Conservation (phyloP, 768 basidiomycete species). For the Panus rudis region DNA sequence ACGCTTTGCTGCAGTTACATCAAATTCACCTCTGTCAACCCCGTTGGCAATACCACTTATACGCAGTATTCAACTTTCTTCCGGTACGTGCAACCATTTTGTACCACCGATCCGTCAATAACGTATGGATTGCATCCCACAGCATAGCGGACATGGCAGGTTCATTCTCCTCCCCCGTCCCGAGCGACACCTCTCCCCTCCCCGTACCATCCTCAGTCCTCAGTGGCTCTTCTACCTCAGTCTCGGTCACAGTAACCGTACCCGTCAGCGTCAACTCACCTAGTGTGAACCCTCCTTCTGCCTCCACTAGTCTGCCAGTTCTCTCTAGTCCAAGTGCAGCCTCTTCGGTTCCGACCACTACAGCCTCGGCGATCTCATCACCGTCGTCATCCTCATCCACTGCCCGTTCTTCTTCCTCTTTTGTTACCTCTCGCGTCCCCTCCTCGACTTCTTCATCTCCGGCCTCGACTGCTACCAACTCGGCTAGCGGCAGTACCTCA, state of each 20-base stretch:
- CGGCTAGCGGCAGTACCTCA: too few species aligned
- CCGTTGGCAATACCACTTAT: constrained; percentile 16
- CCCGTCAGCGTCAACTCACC: constrained; percentile 23
- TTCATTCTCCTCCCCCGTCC: constrained; percentile 41
- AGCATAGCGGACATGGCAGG: constrained; percentile 59
- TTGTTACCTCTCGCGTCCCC: background rate
- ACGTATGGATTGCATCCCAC: constrained; percentile 3
- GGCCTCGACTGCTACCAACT: background rate
- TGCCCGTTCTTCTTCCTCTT: background rate
- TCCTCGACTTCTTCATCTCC: background rate
- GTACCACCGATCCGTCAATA: background rate
- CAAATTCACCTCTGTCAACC: constrained; percentile 40
- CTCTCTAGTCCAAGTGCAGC: background rate
- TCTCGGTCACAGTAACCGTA: constrained; percentile 28
- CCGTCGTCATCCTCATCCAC: background rate
- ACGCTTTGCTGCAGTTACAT: constrained; percentile 43
- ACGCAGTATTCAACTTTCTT: constrained; percentile 44
- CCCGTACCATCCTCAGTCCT: constrained; percentile 32
- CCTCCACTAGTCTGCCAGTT: background rate
- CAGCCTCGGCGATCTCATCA: background rate
- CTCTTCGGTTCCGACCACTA: background rate
- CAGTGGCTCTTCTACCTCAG: constrained; percentile 9
- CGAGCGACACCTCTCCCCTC: constrained; percentile 40
- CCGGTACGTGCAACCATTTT: constrained; percentile 31
- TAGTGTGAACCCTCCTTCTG: background rate